Evolutionary conservation across 306 rosid genomes (phyloP), one percentile per base, ranked within the genome.

Genomic region (Phaseolus lunatus): DNA sequence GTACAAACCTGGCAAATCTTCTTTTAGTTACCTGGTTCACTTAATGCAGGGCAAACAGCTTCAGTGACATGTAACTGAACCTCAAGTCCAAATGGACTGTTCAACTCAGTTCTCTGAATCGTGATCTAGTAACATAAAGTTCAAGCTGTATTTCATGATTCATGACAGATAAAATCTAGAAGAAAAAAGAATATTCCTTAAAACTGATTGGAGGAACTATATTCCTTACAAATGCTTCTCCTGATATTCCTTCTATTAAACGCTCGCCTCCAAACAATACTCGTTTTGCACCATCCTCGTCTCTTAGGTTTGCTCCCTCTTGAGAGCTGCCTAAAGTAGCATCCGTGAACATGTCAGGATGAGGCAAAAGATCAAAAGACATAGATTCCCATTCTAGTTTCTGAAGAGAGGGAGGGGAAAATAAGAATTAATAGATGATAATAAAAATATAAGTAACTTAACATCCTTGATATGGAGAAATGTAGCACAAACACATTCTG

Each of bases 281-380:
- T 57, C 98, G 91, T 83, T 95, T 95, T 72, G 96, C 98, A 72
- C 98, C 97, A 83, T 95, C 98, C 47, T 92, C 90, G 58, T 92
- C 98, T 85, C 95, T 90, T 67, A 84, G 85, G 86, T 80, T 89
- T 64, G 68, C 86, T 72, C 88, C 91, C 82, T 69, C 90, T 81
- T 52, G 86, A 81, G 88, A 73, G 67, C 76, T 33, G 61, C 90
- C 97, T 83, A 90, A 78, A 80, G 86, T 87, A 80, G 92, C 89
- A 81, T 91, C 98, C 83, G 86, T 84, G 85, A 95, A 95, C 97
- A 95, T 95, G 87, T 95, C 97, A 77, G 98, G 98, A 85, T 95
- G 98, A 80, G 98, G 98, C 86, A 95, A 89, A 83, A 95, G 97
- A 89, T 95, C 98, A 43, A 95, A 86, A 75, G 96, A 95, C 86